Evolutionary conservation across 352 stramenopile species (phyloP).

Genomic region (Phytopythium aichiense): DNA sequence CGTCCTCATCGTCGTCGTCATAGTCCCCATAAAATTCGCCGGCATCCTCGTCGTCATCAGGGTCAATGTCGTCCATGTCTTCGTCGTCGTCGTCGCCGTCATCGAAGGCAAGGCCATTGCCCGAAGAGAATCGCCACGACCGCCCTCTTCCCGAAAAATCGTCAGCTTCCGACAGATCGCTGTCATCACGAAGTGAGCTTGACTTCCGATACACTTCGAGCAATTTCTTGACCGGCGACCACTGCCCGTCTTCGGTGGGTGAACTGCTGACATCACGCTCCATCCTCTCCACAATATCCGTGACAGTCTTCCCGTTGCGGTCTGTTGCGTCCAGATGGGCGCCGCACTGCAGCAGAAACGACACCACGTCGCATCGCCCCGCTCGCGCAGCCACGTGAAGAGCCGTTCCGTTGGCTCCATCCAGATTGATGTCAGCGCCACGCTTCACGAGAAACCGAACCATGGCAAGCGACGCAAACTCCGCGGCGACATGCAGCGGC

Average conservation of each 20-base stretch:
- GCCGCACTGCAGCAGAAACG: conserved; percentile 74
- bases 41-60: conserved; percentile 58
- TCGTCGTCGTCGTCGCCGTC: conserved; percentile 38
- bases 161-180: conserved; percentile 48
- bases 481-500: conserved; percentile 58
- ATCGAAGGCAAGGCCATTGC: conserved; percentile 50
- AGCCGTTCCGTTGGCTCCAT: conserved; percentile 45
- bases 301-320: conserved; percentile 43
- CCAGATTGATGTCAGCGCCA: conserved; percentile 63
- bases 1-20: conserved; percentile 21
- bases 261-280: background rate
- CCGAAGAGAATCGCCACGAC: conserved; percentile 40
- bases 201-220: conserved; percentile 42
- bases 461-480: conserved; percentile 62
- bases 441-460: conserved; percentile 75
- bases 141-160: conserved; percentile 15
- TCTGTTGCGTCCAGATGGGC: conserved; percentile 51
- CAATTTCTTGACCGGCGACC: conserved; percentile 49
- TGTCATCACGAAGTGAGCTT: conserved; percentile 31
- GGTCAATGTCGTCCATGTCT: conserved; percentile 39
- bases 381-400: conserved; percentile 57
- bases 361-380: conserved; percentile 70
- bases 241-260: background rate
- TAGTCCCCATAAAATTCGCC: conserved; percentile 19
- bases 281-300: conserved; percentile 35